Evolutionary conservation across 176 grass and related monocot species (phyloP), one percentile per base, ranked within the genome.

Genomic region (Oryza rufipogon): DNA sequence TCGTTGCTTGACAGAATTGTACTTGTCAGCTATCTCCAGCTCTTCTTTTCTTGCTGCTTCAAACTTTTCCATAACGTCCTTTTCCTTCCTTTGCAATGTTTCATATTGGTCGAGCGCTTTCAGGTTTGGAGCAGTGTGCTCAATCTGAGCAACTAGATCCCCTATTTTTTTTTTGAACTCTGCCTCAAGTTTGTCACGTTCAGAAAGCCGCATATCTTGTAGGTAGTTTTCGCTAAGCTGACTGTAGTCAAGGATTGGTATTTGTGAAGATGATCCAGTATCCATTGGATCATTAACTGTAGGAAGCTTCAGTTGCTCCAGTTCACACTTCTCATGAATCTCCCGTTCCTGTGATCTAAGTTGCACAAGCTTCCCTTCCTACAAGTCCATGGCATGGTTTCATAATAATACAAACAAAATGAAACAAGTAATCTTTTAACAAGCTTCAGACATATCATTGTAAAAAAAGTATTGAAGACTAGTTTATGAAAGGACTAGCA

Each of bases 21-120:
- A 98, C 79, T 90, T 93, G 38, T 98, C 93, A 68, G 92, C 86
- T 85, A 98, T 90, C 70, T 95, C 91, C 86, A 89, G 89, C 87
- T 98, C 96, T 92, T 95, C 91, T 84, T 92, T 98, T 41, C 96
- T 94, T 75, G 83, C 83, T 51, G 89, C 93, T 90, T 98, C 96
- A 93, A 95, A 98, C 79, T 88, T 95, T 78, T 93, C 92, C 11
- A 81, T 87, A 68, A 98, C 91, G 51, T 98, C 96, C 80, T 95
- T 94, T 86, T 98, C 96, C 77, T 93, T 95, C 71, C 9, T 88
- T 84, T 93, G 92, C 52, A 98, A 75, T 74, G 80, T 87, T 70
- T 98, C 96, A 87, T 98, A 98, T 76, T 98, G 96, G 73, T 98
- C 96, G 49, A 98, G 52, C 32, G 96, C 96, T 92, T 95, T 98